Conservation (phyloP, 352 stramenopile species). For the Pythium catenulatum region DNA sequence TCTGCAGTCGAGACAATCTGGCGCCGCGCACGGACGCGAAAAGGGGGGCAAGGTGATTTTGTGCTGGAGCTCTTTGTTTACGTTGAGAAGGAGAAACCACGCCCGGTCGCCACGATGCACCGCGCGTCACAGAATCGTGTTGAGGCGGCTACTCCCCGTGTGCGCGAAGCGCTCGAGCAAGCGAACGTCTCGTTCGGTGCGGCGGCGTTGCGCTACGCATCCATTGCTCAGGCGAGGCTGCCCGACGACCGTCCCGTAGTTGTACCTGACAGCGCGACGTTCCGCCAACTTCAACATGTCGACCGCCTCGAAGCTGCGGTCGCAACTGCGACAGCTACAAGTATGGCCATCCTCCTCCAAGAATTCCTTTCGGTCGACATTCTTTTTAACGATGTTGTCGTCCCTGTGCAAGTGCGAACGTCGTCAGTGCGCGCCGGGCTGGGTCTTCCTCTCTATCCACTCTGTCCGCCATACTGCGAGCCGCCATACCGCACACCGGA, state of each 20-base stretch:
- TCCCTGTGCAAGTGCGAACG: not conserved
- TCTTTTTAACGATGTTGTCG: not conserved
- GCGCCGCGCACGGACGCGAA: not conserved
- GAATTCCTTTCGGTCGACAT: not conserved
- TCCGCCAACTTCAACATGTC: not conserved
- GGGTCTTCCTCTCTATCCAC: not conserved
- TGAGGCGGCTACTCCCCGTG: not conserved
- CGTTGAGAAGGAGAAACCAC: not conserved
- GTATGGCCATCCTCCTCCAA: not conserved
- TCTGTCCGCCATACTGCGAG: not conserved
- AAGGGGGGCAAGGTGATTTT: not conserved
- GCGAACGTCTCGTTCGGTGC: not conserved
- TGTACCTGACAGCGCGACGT: not conserved
- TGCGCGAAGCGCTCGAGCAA: not conserved
- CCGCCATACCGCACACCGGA: not conserved
- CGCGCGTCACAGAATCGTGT: not conserved
- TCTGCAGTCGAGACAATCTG: not conserved
- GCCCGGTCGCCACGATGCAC: not conserved
- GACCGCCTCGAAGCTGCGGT: not conserved
- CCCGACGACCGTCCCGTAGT: not conserved
- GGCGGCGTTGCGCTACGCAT: not conserved
- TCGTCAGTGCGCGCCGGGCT: not conserved
- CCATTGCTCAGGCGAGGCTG: slow-evolving; percentile 1
- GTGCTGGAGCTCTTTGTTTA: not conserved
- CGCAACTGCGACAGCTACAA: not conserved